phyloP scores from a whole-genome alignment of 345 rosid genomes.

The Turritis glabra region DNA sequence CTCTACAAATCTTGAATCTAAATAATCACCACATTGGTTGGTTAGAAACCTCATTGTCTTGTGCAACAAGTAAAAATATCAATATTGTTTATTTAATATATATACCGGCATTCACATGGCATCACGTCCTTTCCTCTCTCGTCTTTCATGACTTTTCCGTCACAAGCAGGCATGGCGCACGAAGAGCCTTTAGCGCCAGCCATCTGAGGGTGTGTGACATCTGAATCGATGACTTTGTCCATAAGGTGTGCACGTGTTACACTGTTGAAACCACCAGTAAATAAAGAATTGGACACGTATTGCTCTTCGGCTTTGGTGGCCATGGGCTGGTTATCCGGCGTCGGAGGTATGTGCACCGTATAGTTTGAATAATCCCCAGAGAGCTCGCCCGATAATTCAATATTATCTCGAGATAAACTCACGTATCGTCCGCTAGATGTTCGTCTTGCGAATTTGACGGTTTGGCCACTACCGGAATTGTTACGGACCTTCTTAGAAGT shows the following conservation, averaged over 20 bases:
- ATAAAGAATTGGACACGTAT: slow-evolving; percentile 82
- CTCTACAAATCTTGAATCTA: slow-evolving; percentile 95
- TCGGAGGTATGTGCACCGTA: slow-evolving; percentile 91
- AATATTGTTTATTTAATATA: slow-evolving; percentile 15
- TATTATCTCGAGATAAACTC: slow-evolving; percentile 79
- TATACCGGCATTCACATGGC: slow-evolving; percentile 90
- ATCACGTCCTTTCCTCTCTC: slow-evolving; percentile 80
- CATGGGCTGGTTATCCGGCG: slow-evolving; percentile 95
- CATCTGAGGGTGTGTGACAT: slow-evolving; percentile 96
- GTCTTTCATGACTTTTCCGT: slow-evolving; percentile 89
- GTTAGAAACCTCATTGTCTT: neutral
- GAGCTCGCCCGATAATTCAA: slow-evolving; percentile 78
- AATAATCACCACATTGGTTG: slow-evolving; percentile 2
- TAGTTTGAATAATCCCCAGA: slow-evolving; percentile 85
- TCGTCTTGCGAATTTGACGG: slow-evolving; percentile 84
- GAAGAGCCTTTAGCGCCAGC: slow-evolving; percentile 83
- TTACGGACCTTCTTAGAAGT: slow-evolving; percentile 65
- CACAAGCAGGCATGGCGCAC: slow-evolving; percentile 90
- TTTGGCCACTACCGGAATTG: slow-evolving; percentile 66
- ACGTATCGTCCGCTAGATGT: slow-evolving; percentile 97
- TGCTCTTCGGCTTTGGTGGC: slow-evolving; percentile 86
- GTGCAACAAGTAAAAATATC: neutral
- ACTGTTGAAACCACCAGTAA: slow-evolving; percentile 94
- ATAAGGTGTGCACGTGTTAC: slow-evolving; percentile 93
- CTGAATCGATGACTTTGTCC: slow-evolving; percentile 96